Evolutionary conservation across 148 eudicot genomes (phyloP), one percentile per base, ranked within the genome.

Genomic region (Dianthus caryophyllus): DNA sequence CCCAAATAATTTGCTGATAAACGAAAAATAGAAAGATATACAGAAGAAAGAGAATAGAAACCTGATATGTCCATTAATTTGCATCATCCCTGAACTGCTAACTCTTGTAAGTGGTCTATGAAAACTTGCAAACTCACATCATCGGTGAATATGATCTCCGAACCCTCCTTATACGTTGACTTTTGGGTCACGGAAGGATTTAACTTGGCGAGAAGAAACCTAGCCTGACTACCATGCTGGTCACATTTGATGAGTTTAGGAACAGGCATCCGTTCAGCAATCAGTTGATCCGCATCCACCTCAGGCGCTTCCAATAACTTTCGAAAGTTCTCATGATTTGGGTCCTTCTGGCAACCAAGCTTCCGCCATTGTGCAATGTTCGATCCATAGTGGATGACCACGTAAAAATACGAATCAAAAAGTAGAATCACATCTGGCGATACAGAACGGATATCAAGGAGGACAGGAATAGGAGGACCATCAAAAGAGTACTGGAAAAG

Each of bases 171-270:
- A 59, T 89, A 76, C 5, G 73, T 84, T 2, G 98, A 90, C 54
- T 93, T 87, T 69, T 89, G 98, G 12, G 98, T 93, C 31, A 83
- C 88, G 27, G 98, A 93, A 39, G 98, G 98, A 66, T 93, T 93
- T 79, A 93, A 75, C 80, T 88, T 93, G 16, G 98, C 98, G 7
- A 93, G 89, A 73, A 93, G 94, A 85, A 93, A 87, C 74, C 98
- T 84, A 26, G 98, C 96, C 81, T 93, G 98, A 69, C 98, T 93
- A 71, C 96, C 82, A 52, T 93, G 89, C 80, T 93, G 98, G 54
- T 93, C 96, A 27, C 98, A 93, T 72, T 82, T 90, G 17, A 93
- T 61, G 62, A 93, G 81, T 59, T 83, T 89, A 5, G 98, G 90
- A 58, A 88, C 87, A 0, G 98, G 98, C 71, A 90, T 65, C 70